phyloP scores from a whole-genome alignment of 2,329 filamentous ascomycete genomes.

The Fusarium graminum region DNA sequence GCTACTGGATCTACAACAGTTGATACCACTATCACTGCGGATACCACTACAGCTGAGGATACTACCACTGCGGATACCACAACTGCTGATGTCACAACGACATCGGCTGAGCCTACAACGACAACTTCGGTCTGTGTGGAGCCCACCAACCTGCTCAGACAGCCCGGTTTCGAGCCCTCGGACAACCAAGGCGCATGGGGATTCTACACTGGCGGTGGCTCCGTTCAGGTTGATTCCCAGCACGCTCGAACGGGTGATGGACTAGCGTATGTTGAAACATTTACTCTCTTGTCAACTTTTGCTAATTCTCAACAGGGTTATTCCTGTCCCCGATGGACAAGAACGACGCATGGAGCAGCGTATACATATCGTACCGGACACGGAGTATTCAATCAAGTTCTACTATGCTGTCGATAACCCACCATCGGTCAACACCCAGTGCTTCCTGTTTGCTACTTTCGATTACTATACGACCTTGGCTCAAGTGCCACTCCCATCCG shows the following conservation, averaged over 20 bases:
- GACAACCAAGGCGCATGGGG: background rate
- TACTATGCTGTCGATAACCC: background rate
- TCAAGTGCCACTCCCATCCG: background rate
- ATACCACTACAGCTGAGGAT: background rate
- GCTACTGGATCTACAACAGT: background rate
- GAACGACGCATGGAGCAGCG: slow-evolving; percentile 24
- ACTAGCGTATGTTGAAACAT: background rate
- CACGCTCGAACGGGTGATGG: background rate
- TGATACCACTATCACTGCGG: background rate
- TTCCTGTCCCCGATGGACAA: background rate
- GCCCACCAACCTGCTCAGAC: slow-evolving; percentile 11
- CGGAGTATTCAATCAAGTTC: slow-evolving; percentile 10
- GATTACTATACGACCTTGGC: slow-evolving; percentile 7
- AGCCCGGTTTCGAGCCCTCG: background rate
- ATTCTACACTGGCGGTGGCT: slow-evolving; percentile 17
- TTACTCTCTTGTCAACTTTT: accelerated
- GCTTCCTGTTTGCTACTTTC: slow-evolving; percentile 4
- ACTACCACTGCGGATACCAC: too few relatives aligned
- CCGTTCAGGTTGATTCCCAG: accelerated
- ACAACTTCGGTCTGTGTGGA: slow-evolving; percentile 16
- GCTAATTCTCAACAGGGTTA: accelerated
- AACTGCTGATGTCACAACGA: background rate
- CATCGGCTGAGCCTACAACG: slow-evolving; percentile 10
- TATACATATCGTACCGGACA: background rate
- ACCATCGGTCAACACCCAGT: background rate